Conservation (phyloP, 768 basidiomycete species). For the Lentinula edodes region DNA sequence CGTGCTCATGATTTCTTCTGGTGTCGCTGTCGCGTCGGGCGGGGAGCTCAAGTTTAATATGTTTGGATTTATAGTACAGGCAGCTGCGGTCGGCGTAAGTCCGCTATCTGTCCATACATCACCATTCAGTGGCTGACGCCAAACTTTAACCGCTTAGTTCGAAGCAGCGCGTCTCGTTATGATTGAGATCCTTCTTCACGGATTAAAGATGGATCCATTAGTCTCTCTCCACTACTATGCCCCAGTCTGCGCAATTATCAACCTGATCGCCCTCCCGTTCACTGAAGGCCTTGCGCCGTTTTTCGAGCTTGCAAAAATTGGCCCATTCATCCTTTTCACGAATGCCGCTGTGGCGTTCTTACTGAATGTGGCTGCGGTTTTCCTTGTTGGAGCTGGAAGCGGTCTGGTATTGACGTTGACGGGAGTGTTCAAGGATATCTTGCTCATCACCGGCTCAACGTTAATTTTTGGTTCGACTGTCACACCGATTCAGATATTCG, state of each 20-base stretch:
- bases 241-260: slow-evolving; percentile 90
- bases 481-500: slow-evolving; percentile 81
- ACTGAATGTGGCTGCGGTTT: slow-evolving; percentile 91
- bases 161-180: slow-evolving; percentile 93
- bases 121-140: neutral
- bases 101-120: neutral
- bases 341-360: slow-evolving; percentile 88
- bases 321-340: slow-evolving; percentile 65
- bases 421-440: slow-evolving; percentile 96
- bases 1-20: slow-evolving; percentile 85
- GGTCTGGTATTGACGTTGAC: slow-evolving; percentile 90
- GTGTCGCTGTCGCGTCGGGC: slow-evolving; percentile 84
- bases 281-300: slow-evolving; percentile 91
- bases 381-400: slow-evolving; percentile 83
- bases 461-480: slow-evolving; percentile 77
- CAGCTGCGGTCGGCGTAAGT: slow-evolving; percentile 78
- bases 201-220: slow-evolving; percentile 96
- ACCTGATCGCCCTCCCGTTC: slow-evolving; percentile 80
- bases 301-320: slow-evolving; percentile 58
- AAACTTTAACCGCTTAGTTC: slow-evolving; percentile 44
- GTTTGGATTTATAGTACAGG: slow-evolving; percentile 84
- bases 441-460: slow-evolving; percentile 89
- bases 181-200: slow-evolving; percentile 92
- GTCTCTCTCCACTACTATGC: slow-evolving; percentile 96
- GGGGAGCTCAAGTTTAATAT: slow-evolving; percentile 86